Conservation (phyloP, 2,329 filamentous ascomycete species). For the Phoma sp. region DNA sequence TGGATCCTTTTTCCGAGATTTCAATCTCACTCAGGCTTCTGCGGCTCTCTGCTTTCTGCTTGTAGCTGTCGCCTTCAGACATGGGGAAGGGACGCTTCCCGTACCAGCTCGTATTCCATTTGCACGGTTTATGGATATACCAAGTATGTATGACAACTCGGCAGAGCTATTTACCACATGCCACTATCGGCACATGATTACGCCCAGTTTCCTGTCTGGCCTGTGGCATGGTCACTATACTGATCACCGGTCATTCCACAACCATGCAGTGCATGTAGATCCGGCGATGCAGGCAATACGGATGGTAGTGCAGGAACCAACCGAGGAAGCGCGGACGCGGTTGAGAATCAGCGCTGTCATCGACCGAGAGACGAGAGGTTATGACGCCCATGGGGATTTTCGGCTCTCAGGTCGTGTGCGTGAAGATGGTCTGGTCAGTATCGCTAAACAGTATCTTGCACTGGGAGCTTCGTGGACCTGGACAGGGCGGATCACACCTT, state of each 20-base stretch:
- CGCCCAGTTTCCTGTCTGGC: conserved; percentile 21
- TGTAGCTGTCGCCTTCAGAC: conserved; percentile 8
- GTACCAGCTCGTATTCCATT: conserved; percentile 21
- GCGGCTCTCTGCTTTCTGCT: conserved; percentile 13
- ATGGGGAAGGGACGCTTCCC: conserved; percentile 11
- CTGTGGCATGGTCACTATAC: conserved; percentile 26
- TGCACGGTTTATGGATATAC: conserved; percentile 22
- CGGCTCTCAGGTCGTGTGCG: conserved; percentile 20
- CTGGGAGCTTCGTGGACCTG: conserved; percentile 19
- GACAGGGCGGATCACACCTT: conserved; percentile 27
- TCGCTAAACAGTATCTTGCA: conserved; percentile 24
- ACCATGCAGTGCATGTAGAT: conserved; percentile 11
- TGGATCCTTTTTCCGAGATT: conserved; percentile 1
- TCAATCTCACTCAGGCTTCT: conserved; percentile 17
- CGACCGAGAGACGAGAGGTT: conserved; percentile 17
- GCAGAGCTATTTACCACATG: conserved; percentile 19
- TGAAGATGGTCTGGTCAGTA: conserved; percentile 21
- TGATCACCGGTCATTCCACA: conserved; percentile 16
- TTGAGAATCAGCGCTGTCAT: conserved; percentile 9
- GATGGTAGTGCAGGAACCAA: conserved; percentile 8
- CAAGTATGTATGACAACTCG: conserved; percentile 9
- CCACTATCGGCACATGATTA: conserved; percentile 26
- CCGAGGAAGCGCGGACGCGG: conserved; percentile 4
- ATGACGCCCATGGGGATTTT: conserved; percentile 24
- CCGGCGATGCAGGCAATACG: conserved; percentile 21